Base-by-base conservation (phyloP, 768 basidiomycete genomes). In the Postia placenta region DNA sequence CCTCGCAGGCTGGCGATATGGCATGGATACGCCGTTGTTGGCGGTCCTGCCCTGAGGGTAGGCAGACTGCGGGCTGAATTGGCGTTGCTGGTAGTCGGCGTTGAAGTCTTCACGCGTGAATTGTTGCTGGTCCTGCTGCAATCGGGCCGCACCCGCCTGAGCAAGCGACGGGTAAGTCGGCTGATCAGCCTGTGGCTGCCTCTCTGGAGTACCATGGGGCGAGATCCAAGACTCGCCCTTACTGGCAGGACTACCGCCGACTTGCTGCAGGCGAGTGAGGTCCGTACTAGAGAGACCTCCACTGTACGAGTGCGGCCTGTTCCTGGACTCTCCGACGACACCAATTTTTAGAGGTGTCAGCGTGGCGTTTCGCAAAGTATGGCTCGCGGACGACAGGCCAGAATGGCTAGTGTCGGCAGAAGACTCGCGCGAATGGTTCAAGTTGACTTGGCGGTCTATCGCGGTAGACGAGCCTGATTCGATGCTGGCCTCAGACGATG, bases 271-370 rank as follows among this genome's bases (percentile, higher is more conserved):
- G 58, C 86, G 84, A 55, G 81, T 80, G 48, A 89, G 71, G 56
- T 90, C 87, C 41, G 85, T 82, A 42, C 68, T 74, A 5, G 87
- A 86, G 41, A 89, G 68, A 24, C 84, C 85, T 37, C 87, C 87
- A 52, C 83, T 88, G 63, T 87, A 89, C 0, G 87, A 89, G 61
- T 85, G 87, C 14, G 87, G 87, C 47, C 87, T 78, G 61, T 87
- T 87, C 63, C 85, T 84, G 42, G 79, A 69, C 61, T 88, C 85
- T 47, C 67, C 67, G 47, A 72, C 56, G 39, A 73, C 67, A 30
- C 69, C 72, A 35, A 73, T 67, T 65, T 83, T 85, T 56, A 81
- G 66, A 51, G 79, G 72, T 45, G 74, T 70, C 56, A 74, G 61
- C 23, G 59, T 56, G 24, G 72, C 73, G 27, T 70, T 74, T 48